phyloP scores from a whole-genome alignment of 768 basidiomycete genomes.

The Amanita subjunquillea region DNA sequence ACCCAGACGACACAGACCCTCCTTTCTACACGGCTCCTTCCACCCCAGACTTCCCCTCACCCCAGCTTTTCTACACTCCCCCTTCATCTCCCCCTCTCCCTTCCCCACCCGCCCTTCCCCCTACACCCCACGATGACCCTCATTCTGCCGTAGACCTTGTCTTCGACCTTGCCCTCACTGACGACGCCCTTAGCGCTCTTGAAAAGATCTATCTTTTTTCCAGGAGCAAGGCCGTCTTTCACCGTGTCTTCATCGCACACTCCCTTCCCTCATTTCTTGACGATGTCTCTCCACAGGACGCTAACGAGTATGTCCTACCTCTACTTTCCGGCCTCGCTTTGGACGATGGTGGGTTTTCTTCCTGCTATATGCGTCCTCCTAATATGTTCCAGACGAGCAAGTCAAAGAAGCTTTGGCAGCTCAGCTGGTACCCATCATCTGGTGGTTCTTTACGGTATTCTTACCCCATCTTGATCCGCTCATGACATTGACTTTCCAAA shows the following conservation, averaged over 20 bases:
- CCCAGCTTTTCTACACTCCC: constrained; percentile 23
- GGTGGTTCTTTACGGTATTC: constrained; percentile 80
- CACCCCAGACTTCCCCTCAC: constrained; percentile 22
- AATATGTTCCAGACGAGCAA: constrained; percentile 49
- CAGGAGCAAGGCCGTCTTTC: constrained; percentile 54
- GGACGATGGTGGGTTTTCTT: constrained; percentile 59
- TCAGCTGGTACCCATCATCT: constrained; percentile 72
- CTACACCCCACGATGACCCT: constrained; percentile 19
- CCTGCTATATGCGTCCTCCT: constrained; percentile 4
- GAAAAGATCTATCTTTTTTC: constrained; percentile 91
- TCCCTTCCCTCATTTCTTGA: constrained; percentile 71
- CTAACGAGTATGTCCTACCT: constrained; percentile 87
- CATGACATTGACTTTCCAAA: constrained; percentile 4
- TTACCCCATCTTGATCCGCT: constrained; percentile 7
- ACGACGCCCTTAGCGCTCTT: constrained; percentile 72
- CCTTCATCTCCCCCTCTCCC: constrained; percentile 25
- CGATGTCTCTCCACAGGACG: constrained; percentile 75
- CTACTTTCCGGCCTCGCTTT: constrained; percentile 78
- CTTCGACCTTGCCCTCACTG: constrained; percentile 45
- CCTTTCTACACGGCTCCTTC: constrained; percentile 40
- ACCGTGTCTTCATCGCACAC: constrained; percentile 74
- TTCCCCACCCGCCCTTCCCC: constrained; percentile 14
- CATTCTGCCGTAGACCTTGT: constrained; percentile 23
- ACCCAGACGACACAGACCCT: constrained; percentile 8
- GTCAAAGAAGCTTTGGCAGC: constrained; percentile 84